Evolutionary conservation across 352 stramenopile species (phyloP), one percentile per base, ranked within the genome.

Genomic region (Sclerospora graminicola): DNA sequence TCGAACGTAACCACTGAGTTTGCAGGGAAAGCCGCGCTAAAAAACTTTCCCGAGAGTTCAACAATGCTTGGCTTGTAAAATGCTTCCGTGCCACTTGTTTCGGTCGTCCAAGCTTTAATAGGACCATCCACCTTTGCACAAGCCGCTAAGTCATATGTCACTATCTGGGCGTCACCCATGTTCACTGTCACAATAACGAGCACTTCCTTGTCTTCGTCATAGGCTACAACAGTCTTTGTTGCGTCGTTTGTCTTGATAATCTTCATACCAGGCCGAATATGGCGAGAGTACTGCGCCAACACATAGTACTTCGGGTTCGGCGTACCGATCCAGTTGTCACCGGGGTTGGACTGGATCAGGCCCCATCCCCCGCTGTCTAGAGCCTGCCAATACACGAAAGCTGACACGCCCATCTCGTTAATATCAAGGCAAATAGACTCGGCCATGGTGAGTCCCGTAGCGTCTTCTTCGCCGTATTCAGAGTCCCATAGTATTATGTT

Each of bases 311-410:
- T 83, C 4, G 47, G 28, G 35, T 76, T 80, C 11, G 60, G 43
- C 4, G 35, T 33, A 24, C 49, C 55, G 30, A 83, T 69, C 35
- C 41, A 66, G 19, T 57, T 58, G 32, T 77, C 55, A 4, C 37
- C 49, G 2, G 53, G 62, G 35, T 57, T 57, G 11, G 70, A 69
- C 34, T 80, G 55, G 19, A 83, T 53, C 8, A 80, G 51, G 0
- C 67, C 70, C 67, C 70, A 83, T n/a, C 53, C 64, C 8, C 59
- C 67, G 21, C 61, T 60, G 34, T 82, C 64, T n/a, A 80, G 51
- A 7, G 45, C 54, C 39, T 83, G 65, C 70, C 70, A 83, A 51
- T 83, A 83, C 36, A 83, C 67, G 37, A 83, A 83, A 3, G 62
- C 70, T 8, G 59, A 69, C 18, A 76, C 65, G 8, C 63, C 56